Base-by-base conservation (phyloP, 305 asterid genomes). In the Fraxinus sp. region DNA sequence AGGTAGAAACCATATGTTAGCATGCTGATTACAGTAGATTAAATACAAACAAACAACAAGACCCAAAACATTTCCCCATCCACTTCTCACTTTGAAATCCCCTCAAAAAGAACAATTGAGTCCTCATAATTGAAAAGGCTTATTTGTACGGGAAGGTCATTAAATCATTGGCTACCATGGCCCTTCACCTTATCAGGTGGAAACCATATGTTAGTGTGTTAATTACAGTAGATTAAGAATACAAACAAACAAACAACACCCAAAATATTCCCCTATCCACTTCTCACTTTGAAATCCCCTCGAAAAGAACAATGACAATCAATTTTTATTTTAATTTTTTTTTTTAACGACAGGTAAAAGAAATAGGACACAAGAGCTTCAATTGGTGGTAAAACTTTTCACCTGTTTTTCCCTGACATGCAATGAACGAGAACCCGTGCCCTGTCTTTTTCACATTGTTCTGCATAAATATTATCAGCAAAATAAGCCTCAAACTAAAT, bases 351-450 rank as follows among this genome's bases (percentile, higher is more conserved):
- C 13, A 74, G 49, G 8, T 8, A 39, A 68, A 66, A 18, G 2
- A 59, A 18, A 37, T 59, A 32, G 37, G 32, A 59, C 36, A 49
- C 20, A 10, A 24, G 14, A 41, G 49, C 14, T 41, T 49, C 20
- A 3, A 13, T 46, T 30, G 74, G 81, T 10, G 30, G 77, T 18
- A 30, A 68, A 64, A 55, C 39, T 75, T 46, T 32, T 70, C 68
- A 81, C 93, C 89, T 90, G 85, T 80, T 88, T 85, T 86, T 91
- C 79, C 94, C 94, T 24, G 92, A 84, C 94, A 91, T 90, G 90
- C 93, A 90, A 71, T 90, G 91, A 49, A 90, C 90, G 83, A 90
- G 91, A 78, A 90, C 90, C 86, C 91, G 89, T 66, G 90, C 90
- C 57, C 82, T 83, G 64, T 88, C 90, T 70, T 55, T 90, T 84